Evolutionary conservation across 148 eudicot genomes (phyloP), one percentile per base, ranked within the genome.

Genomic region (Beta vulgaris): DNA sequence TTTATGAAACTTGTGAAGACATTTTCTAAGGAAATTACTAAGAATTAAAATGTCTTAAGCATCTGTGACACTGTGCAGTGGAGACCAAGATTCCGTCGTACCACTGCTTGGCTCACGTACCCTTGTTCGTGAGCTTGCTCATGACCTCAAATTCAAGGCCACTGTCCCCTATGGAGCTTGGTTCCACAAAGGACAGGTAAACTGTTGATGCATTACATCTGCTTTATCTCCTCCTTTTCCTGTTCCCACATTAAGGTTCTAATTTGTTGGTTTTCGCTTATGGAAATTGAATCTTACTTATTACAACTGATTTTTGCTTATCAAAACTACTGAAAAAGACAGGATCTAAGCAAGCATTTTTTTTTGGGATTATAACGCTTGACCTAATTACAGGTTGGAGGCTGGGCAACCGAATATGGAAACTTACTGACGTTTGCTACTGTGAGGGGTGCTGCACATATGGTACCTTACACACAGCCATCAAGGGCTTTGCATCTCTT

Each of bases 401-500:
- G 98, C 1, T 94, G 98, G 98, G 79, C 74, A 25, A 92, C 92
- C 0, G 97, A 94, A 78, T 94, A 94, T 61, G 98, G 98, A 65
- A 83, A 89, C 60, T n/a, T 87, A 62, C 75, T 91, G 54, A 94
- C 96, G 0, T 94, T 91, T 78, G 96, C 97, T 0, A 94, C 98
- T 0, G 98, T 94, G 29, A 88, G 98, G 71, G 98, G 97, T 43
- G 98, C 98, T 57, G 91, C 98, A 73, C 98, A 92, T 85, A 94
- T 94, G 98, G 98, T 94, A n/a, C 98, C 98, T 6, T 91, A 91
- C 77, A 83, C 98, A 43, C 98, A 94, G 77, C 96, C 98, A 36
- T 85, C 96, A 66, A 87, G 98, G 71, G 98, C 98, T 54, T 78
- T 94, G 82, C 97, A 94, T 64, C 87, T 95, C 35, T 95, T 95